Base-by-base conservation (phyloP, 176 grass and related monocot species). In the Metroxylon sagu region DNA sequence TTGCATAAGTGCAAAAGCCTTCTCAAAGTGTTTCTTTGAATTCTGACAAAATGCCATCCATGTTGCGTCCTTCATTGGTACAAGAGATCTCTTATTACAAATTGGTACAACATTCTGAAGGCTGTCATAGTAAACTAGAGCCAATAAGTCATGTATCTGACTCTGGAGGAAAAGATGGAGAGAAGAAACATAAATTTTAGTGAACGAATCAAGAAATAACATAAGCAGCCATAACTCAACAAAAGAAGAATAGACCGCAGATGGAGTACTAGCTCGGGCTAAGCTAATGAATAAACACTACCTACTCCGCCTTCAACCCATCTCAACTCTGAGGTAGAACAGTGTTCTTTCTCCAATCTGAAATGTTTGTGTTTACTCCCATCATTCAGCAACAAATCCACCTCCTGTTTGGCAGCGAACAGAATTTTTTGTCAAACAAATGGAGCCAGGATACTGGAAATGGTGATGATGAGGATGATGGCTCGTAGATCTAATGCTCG, bases 331-430 rank as follows among this genome's bases (percentile, higher is more conserved):
- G 81, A 68, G 55, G 77, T 59, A 97, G 66, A 88, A 43, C 64
- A 57, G 75, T 82, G 69, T 85, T 88, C 61, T 75, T 91, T 71
- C 63, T 78, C 92, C 92, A 97, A 77, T 97, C 92, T 74, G 84
- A 66, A 57, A 97, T 84, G 59, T 72, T 97, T 97, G 77, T 97
- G 92, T 53, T 97, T 97, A 77, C 86, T 90, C 56, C 92, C 92
- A 85, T 97, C 87, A 50, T 97, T 97, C 60, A 97, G 76, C 72
- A 97, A 82, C 66, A 97, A 70, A 54, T 97, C 92, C 65, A 97
- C 92, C 68, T 91, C 92, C 92, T 97, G 62, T 50, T 56, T 67
- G 16, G 14, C 64, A 73, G 54, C n/a, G n/a, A n/a, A n/a, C n/a
- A 1, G 35, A 39, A 39, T 12, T 10, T 39, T 39, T 39, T 39